A percentile compares a stretch with the other conserved stretches of the same genome.
Evolutionary conservation across 2,329 filamentous ascomycete species (phyloP).

Genomic region (Neonectria punicea): DNA sequence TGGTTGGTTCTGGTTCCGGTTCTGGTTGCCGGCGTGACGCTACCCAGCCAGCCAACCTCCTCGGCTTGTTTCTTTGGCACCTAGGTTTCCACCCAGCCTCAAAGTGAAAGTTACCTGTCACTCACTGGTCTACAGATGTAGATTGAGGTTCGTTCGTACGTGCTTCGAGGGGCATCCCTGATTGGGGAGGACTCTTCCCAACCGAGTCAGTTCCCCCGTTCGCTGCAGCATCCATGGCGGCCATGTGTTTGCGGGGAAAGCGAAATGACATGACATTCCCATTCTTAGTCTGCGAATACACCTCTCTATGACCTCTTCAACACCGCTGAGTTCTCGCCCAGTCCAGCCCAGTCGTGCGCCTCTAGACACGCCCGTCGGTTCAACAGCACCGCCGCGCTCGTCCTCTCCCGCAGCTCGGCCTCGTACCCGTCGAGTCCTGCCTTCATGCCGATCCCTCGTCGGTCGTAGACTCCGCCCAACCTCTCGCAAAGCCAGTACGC

Average conservation of each 20-base stretch:
- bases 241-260: neutral
- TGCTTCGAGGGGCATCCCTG: too few species aligned
- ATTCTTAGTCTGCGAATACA: neutral
- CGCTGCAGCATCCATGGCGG: too few species aligned
- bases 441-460: constrained; percentile 19
- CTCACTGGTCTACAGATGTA: neutral
- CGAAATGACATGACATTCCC: neutral
- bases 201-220: too few species aligned
- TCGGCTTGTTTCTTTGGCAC: neutral
- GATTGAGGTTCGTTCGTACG: neutral
- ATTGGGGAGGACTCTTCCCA: too few species aligned
- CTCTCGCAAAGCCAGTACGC: constrained; percentile 45
- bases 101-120: neutral
- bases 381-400: constrained; percentile 43
- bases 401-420: constrained; percentile 44
- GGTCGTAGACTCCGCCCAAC: constrained; percentile 33
- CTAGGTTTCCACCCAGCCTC: neutral
- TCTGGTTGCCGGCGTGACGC: neutral
- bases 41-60: neutral
- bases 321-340: constrained; percentile 48
- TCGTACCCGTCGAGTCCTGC: constrained; percentile 44
- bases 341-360: constrained; percentile 44
- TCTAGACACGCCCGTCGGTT: constrained; percentile 48
- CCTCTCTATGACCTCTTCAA: constrained; percentile 31
- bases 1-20: neutral